phyloP scores from a whole-genome alignment of 495 filamentous ascomycete genomes.

The Daldinia loculata region DNA sequence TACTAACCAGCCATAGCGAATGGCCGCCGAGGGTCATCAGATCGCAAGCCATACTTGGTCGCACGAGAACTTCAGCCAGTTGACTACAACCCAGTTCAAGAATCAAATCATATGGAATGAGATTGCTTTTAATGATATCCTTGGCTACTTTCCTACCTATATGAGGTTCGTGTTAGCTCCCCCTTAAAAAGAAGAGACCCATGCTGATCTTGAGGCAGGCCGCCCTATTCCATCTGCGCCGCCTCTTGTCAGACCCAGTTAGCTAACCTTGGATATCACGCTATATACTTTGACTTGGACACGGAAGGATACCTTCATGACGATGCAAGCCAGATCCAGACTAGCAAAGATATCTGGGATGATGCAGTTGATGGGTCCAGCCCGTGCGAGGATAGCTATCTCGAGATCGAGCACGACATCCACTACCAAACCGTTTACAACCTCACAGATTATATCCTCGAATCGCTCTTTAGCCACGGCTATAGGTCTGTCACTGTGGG shows the following conservation, averaged over 20 bases:
- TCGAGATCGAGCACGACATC: conserved; percentile 83
- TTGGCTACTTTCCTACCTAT: conserved; percentile 84
- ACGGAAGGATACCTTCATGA: conserved; percentile 80
- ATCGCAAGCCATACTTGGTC: conserved; percentile 88
- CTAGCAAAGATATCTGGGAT: conserved; percentile 76
- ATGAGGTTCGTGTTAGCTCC: conserved; percentile 61
- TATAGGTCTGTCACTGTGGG: conserved; percentile 76
- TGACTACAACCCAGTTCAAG: conserved; percentile 62
- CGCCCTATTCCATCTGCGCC: conserved; percentile 79
- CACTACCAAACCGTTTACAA: conserved; percentile 80
- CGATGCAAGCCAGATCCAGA: conserved; percentile 66
- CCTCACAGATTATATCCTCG: conserved; percentile 77
- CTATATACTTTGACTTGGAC: conserved; percentile 78
- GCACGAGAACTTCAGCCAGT: conserved; percentile 74
- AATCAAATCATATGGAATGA: conserved; percentile 82
- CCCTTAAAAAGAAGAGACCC: not conserved
- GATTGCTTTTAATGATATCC: conserved; percentile 78
- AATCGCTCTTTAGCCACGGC: conserved; percentile 63
- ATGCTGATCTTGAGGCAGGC: conserved; percentile 49
- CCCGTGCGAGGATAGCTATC: conserved; percentile 57
- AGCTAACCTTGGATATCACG: conserved; percentile 75
- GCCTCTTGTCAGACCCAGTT: conserved; percentile 68
- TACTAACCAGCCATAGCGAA: conserved; percentile 59
- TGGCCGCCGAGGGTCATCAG: conserved; percentile 76
- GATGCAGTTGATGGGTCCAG: conserved; percentile 60